Evolutionary conservation across 768 basidiomycete species (phyloP), one percentile per base, ranked within the genome.

Genomic region (Vararia minispora): DNA sequence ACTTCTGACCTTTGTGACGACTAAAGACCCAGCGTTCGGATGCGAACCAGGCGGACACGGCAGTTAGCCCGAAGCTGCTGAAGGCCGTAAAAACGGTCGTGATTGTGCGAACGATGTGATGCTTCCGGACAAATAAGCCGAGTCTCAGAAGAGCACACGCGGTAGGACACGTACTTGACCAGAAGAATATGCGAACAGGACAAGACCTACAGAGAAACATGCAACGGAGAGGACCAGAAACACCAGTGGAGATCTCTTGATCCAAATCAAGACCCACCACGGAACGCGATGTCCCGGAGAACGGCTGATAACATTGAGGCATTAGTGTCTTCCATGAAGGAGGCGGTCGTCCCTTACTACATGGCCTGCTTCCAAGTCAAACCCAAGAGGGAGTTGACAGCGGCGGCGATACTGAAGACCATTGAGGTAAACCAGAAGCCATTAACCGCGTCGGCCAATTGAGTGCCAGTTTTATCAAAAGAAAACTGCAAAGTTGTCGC

Each of bases 221-320:
- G 81, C 80, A 31, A 87, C 83, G 37, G 85, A 84, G 55, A 87
- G 66, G 42, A 87, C 83, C 32, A 87, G 72, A 61, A 87, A 85
- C 44, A 86, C 79, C 24, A 88, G 65, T 11, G 84, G 84, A 5
- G 82, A 83, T 25, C 83, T 66, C 53, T 86, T 87, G 61, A 87
- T 87, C 84, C 82, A 88, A 48, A 87, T 86, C 40, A 82, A 59
- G 30, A 83, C 79, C 79, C 81, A 83, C 80, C 80, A 82, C 1
- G 81, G 80, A 29, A 82, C 79, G 37, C 77, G 74, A 55, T 83
- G 73, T 7, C 77, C 74, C 14, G 80, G 81, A 26, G 79, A 81
- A 38, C 80, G 80, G 53, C 80, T 82, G 35, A 35, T 32, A 49
- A 43, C 33, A 35, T 22, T 28, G 8, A 14, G 20, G 26, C 5